Base-by-base conservation (phyloP, 768 basidiomycete genomes). In the Coprinopsis strossmayeri region DNA sequence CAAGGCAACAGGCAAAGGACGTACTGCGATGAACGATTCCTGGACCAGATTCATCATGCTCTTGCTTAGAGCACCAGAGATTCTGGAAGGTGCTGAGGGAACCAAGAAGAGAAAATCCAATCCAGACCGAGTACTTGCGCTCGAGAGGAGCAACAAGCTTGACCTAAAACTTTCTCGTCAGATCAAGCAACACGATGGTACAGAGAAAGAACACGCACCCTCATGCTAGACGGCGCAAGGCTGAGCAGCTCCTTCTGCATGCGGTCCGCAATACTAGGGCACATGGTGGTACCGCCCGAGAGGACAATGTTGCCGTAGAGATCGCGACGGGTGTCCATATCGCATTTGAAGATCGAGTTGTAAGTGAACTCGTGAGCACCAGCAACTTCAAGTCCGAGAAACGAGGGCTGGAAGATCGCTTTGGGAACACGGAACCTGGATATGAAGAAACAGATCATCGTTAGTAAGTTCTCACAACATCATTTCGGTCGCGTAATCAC, bases 361-460 rank as follows among this genome's bases (percentile, higher is more conserved):
- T 80, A 78, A 11, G 85, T 87, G 45, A 88, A 91, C 74, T 92
- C 88, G 72, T 93, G 90, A 60, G 94, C 91, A 74, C 92, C 92
- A 52, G 83, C 75, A 50, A 87, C 79, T 70, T 95, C 92, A 45
- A 91, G 83, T 58, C 91, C 91, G 51, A 93, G 74, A 77, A 95
- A 82, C 18, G 84, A 74, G 49, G 91, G 91, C 71, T 91, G 87
- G 88, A 93, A 95, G 66, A 95, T 81, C 12, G 90, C 89, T 67
- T n/a, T 95, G 57, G 91, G 90, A 49, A 87, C 85, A 65, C 91
- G 88, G 91, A 93, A 85, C 62, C 91, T 77, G 18, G 20, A 46
- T 45, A 53, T 69, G 56, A 7, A 15, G 35, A 38, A 10, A 17
- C 5, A 38, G 5, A 38, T 20, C 10, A 15, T 20, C 32, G 23